phyloP scores from a whole-genome alignment of 371 early-diverging fungal species.

The Catenaria anguillulae region DNA sequence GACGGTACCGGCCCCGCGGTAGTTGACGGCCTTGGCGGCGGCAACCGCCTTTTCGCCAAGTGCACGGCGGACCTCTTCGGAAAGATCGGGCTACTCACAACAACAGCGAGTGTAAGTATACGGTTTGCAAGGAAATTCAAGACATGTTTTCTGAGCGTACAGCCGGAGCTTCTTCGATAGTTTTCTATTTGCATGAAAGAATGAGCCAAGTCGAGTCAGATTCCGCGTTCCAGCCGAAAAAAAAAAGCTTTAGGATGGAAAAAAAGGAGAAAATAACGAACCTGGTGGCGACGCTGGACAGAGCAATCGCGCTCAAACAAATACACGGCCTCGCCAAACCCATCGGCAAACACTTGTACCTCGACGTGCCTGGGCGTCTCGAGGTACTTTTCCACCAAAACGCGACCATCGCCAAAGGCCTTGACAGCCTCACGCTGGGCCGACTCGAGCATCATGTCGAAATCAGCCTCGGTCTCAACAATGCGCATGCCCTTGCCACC shows the following conservation, averaged over 20 bases:
- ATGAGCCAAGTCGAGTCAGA: too few species aligned
- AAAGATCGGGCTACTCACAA: conserved; percentile 50
- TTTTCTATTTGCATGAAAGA: too few species aligned
- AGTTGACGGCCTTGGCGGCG: conserved; percentile 78
- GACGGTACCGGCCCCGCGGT: conserved; percentile 90
- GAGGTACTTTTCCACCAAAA: conserved; percentile 82
- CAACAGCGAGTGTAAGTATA: too few species aligned
- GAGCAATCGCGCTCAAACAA: conserved; percentile 95
- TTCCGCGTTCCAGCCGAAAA: too few species aligned
- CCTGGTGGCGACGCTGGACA: conserved; percentile 94
- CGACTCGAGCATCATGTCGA: conserved; percentile 69
- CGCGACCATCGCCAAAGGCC: conserved; percentile 80
- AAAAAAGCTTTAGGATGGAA: too few species aligned
- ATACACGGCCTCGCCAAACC: conserved; percentile 69
- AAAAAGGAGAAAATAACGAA: too few species aligned
- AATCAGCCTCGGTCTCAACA: conserved; percentile 36
- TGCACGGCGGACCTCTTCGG: conserved; percentile 48
- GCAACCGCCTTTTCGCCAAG: conserved; percentile 84
- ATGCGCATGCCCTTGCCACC: conserved; percentile 71
- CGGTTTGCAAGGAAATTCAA: neutral
- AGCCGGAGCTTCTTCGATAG: conserved; percentile 84
- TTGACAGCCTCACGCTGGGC: conserved; percentile 72
- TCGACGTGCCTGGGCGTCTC: conserved; percentile 82
- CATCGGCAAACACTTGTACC: conserved; percentile 92
- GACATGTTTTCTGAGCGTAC: too few species aligned